Evolutionary conservation across 768 basidiomycete species (phyloP), one percentile per base, ranked within the genome.

Genomic region (Kwoniella sp.): DNA sequence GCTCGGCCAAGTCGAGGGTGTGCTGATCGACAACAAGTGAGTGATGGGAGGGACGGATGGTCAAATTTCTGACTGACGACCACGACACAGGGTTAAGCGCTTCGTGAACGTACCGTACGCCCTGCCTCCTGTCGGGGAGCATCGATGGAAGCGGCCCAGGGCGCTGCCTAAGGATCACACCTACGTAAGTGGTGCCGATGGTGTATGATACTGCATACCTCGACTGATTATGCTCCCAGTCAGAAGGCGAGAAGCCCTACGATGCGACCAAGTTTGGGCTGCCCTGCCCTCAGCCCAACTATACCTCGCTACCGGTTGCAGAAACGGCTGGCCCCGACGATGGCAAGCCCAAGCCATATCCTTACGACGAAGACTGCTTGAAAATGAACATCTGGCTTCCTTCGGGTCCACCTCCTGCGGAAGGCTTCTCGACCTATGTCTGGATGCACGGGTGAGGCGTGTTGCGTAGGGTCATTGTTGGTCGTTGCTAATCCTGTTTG

Each of bases 341-440:
- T 20, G 55, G 47, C 34, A 47, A 48, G 55, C 54, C 30, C n/a
- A 55, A 67, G 20, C 23, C 13, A 17, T 67, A 48, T 31, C 65
- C 60, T 45, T 61, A 61, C 26, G 60, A 61, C 38, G 66, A 67
- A 29, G 66, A 67, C 50, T 63, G 61, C n/a, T 55, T 67, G 47
- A 67, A 55, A 26, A 55, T 67, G 38, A 67, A 67, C 34, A 59
- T 67, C 22, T 67, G 66, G 66, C 57, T 60, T 15, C 66, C 66
- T 2, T 63, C 61, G 9, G 66, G 61, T 4, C 55, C 51, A 26
- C 55, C 66, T 17, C 66, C 66, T 25, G 50, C 45, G 7, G 66
- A 41, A 41, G 66, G 66, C 28, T 67, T 45, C 26, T 54, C 66
- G 12, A 59, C 61, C 11, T 67, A 58, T 34, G 61, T 58, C 26